Evolutionary conservation across 495 filamentous ascomycete species (phyloP).

Genomic region (Aspergillus taichungensis): DNA sequence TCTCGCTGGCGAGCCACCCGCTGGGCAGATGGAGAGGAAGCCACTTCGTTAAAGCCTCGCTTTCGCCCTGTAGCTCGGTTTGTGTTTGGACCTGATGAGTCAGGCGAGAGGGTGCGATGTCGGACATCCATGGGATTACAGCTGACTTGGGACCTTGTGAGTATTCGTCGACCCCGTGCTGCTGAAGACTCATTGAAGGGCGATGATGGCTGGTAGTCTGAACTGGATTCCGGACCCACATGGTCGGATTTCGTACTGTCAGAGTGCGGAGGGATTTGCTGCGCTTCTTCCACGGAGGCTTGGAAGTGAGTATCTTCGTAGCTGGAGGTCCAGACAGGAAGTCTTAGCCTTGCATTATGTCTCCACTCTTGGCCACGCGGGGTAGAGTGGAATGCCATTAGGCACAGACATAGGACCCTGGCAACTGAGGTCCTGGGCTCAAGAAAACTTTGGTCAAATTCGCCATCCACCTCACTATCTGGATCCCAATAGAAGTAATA

Average conservation of each 20-base stretch:
- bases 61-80: conserved; percentile 16
- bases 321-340: conserved; percentile 15
- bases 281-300: conserved; percentile 7
- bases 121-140: too few species aligned
- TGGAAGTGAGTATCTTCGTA: conserved; percentile 15
- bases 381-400: conserved; percentile 13
- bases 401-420: conserved; percentile 15
- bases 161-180: conserved; percentile 1
- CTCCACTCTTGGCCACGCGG: conserved; percentile 25
- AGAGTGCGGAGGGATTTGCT: conserved; percentile 4
- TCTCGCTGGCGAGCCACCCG: conserved; percentile 6
- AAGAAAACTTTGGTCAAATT: neutral
- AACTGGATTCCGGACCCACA: neutral
- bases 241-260: neutral
- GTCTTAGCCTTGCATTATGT: conserved; percentile 8
- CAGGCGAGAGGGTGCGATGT: conserved; percentile 1
- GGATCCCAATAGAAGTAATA: conserved; percentile 31
- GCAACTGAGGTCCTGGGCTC: conserved; percentile 11
- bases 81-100: conserved; percentile 16
- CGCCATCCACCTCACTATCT: conserved; percentile 18
- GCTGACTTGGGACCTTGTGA: too few species aligned
- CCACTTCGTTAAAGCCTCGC: conserved; percentile 19
- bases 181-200: conserved; percentile 8
- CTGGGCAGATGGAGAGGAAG: conserved; percentile 5
- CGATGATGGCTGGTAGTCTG: conserved; percentile 14